Percentiles rank a stretch among this genome's conserved stretches.
These are phyloP conservation scores for Boletus coccyginus DNA, from an alignment of 768 basidiomycete species.

Conservation along the genomic window DNA sequence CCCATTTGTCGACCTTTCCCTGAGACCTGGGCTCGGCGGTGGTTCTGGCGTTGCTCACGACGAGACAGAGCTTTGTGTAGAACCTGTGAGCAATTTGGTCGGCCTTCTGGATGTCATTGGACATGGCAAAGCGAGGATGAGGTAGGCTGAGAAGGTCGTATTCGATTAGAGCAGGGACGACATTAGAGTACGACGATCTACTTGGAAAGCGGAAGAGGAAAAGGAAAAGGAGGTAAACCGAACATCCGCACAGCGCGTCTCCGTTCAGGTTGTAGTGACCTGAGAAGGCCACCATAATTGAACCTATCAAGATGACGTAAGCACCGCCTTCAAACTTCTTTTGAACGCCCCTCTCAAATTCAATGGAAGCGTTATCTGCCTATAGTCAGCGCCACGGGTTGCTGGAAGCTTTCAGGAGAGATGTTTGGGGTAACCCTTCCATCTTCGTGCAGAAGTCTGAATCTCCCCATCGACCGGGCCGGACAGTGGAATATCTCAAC, in stretches of 20 bases:
- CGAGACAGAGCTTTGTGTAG: conserved; percentile 78
- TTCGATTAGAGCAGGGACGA: conserved; percentile 25
- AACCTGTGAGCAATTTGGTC: conserved; percentile 86
- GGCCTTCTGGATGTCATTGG: conserved; percentile 60
- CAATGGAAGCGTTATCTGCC: no score
- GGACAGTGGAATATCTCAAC: no score
- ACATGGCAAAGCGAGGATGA: conserved; percentile 38
- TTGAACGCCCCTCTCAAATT: no score
- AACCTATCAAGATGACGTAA: conserved; percentile 24
- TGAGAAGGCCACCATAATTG: conserved; percentile 4
- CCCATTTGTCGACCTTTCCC: conserved; percentile 78
- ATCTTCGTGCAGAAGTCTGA: neutral
- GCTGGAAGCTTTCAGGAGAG: no score
- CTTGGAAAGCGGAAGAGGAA: conserved; percentile 6
- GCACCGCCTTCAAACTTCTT: conserved; percentile 2
- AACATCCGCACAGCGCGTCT: conserved; percentile 19
- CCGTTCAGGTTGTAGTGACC: conserved; percentile 13
- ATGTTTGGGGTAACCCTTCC: no score
- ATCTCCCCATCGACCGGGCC: no score
- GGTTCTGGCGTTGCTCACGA: conserved; percentile 71
- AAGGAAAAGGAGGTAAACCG: conserved; percentile 20
- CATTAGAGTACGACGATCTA: conserved; percentile 32
- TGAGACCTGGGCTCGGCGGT: conserved; percentile 44
- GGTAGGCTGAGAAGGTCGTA: conserved; percentile 2
- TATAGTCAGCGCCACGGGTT: no score